Evolutionary conservation across 108 stramenopile genomes (phyloP).

Genomic region (Skeletonema tropicum): DNA sequence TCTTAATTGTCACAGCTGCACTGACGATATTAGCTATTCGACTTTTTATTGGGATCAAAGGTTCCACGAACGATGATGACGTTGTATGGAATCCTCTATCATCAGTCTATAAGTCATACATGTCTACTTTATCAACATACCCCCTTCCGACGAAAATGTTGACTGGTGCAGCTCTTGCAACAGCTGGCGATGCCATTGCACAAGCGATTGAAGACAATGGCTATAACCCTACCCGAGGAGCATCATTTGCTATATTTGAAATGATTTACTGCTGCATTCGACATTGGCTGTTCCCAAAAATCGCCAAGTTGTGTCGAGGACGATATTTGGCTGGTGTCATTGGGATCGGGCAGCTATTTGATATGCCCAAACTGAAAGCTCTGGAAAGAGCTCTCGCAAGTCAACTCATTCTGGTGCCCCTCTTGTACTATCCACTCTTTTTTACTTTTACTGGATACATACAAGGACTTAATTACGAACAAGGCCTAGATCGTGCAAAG

Average conservation of each 20-base stretch:
- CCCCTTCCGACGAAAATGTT: constrained; percentile 73
- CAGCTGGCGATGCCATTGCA: constrained; percentile 66
- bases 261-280: constrained; percentile 63
- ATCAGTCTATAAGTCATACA: constrained; percentile 26
- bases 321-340: constrained; percentile 51
- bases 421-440: constrained; percentile 78
- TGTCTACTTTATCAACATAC: constrained; percentile 38
- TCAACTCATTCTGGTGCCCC: constrained; percentile 76
- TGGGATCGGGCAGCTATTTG: constrained; percentile 8
- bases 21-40: too few species aligned
- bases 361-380: neutral
- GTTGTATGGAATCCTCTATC: neutral
- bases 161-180: constrained; percentile 67
- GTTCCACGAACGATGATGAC: too few species aligned
- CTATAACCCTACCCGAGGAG: constrained; percentile 55
- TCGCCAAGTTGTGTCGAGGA: constrained; percentile 59
- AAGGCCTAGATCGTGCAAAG: constrained; percentile 53
- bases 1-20: too few species aligned
- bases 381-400: constrained; percentile 70
- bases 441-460: constrained; percentile 58
- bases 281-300: constrained; percentile 62
- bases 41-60: too few species aligned
- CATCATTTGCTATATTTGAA: constrained; percentile 73
- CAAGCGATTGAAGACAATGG: constrained; percentile 48
- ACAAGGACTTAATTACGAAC: constrained; percentile 49